Evolutionary conservation across 2,329 filamentous ascomycete species (phyloP).

Genomic region (Colletotrichum zoysiae): DNA sequence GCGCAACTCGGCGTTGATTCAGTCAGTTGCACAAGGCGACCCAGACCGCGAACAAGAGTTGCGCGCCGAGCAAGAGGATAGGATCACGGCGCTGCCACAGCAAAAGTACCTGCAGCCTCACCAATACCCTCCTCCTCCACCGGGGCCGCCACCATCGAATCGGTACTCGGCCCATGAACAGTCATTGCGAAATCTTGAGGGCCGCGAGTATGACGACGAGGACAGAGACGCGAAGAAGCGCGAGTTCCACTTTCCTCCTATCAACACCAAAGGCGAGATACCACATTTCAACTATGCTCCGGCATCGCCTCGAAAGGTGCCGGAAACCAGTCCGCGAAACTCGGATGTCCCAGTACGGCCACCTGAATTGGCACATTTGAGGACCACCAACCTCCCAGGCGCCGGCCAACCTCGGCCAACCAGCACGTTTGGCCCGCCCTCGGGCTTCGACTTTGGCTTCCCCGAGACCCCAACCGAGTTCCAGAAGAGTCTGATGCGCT

Average conservation of each 20-base stretch:
- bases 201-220: slow-evolving; percentile 58
- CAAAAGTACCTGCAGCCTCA: slow-evolving; percentile 73
- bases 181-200: slow-evolving; percentile 63
- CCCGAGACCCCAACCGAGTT: slow-evolving; percentile 87
- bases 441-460: slow-evolving; percentile 84
- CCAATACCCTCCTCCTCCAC: slow-evolving; percentile 48
- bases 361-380: slow-evolving; percentile 70
- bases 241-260: slow-evolving; percentile 71
- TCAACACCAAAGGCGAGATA: slow-evolving; percentile 60
- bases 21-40: slow-evolving; percentile 84
- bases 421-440: slow-evolving; percentile 70
- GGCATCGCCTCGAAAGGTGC: slow-evolving; percentile 55
- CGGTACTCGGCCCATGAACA: slow-evolving; percentile 58
- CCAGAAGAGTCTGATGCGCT: slow-evolving; percentile 90
- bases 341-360: slow-evolving; percentile 53
- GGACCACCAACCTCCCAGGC: slow-evolving; percentile 57
- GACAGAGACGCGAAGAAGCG: slow-evolving; percentile 52
- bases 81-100: slow-evolving; percentile 83
- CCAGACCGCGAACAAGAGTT: slow-evolving; percentile 83
- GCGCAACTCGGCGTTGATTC: slow-evolving; percentile 85
- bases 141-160: slow-evolving; percentile 49
- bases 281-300: slow-evolving; percentile 72
- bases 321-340: slow-evolving; percentile 41
- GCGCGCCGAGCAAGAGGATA: slow-evolving; percentile 85
- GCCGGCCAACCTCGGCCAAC: slow-evolving; percentile 58